These are phyloP conservation scores for Ustulina deusta DNA, from an alignment of 2,329 filamentous ascomycete species.

Conservation along the genomic window DNA sequence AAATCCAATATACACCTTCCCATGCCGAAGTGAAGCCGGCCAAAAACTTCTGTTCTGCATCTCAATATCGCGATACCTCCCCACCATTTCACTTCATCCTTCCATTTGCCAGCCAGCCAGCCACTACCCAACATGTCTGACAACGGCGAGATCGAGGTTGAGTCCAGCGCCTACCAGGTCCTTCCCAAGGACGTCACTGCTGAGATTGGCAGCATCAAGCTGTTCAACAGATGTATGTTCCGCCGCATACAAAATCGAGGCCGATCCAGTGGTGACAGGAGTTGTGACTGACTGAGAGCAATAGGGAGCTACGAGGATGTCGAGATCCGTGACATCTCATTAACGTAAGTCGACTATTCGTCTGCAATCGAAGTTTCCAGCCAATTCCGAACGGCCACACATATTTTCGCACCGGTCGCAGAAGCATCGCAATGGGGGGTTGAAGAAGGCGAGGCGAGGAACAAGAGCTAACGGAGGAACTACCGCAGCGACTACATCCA, in stretches of 20 bases:
- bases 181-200: conserved; percentile 83
- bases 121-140: conserved; percentile 76
- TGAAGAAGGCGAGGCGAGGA: conserved; percentile 34
- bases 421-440: conserved; percentile 28
- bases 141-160: conserved; percentile 83
- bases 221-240: conserved; percentile 72
- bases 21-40: conserved; percentile 44
- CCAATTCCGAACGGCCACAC: conserved; percentile 31
- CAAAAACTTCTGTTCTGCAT: conserved; percentile 50
- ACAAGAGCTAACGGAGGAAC: conserved; percentile 52
- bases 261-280: conserved; percentile 16
- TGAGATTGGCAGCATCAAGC: conserved; percentile 83
- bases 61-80: conserved; percentile 50
- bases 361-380: conserved; percentile 45
- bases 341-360: conserved; percentile 80
- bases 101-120: conserved; percentile 38
- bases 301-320: conserved; percentile 89
- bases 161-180: conserved; percentile 71
- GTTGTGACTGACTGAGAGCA: conserved; percentile 29
- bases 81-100: conserved; percentile 47
- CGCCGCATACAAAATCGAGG: conserved; percentile 43
- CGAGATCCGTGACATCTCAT: conserved; percentile 99
- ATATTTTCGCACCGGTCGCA: conserved; percentile 32
- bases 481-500: conserved; percentile 94
- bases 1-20: conserved; percentile 39